Evolutionary conservation across 2,329 filamentous ascomycete genomes (phyloP), one percentile per base, ranked within the genome.

Genomic region (Monosporascus sp.): DNA sequence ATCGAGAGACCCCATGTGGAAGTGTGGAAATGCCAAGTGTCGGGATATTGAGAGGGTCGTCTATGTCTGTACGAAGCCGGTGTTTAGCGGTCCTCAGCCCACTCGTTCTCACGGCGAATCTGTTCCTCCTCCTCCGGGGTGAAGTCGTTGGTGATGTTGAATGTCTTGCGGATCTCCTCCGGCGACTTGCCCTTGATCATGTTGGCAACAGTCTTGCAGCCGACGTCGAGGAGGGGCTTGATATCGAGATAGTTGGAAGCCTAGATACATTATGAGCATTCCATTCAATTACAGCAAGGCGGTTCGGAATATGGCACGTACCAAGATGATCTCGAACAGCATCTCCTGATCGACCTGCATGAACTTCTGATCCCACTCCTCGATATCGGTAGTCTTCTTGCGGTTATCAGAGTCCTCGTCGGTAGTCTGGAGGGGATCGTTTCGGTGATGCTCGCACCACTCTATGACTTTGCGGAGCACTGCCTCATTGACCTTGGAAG

Each of bases 171-270:
- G 66, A 99, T 99, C 79, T 99, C 94, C 72, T 99, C 94, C 3
- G 94, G 94, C 0, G 91, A 96, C 82, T 99, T 99, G 77, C 94
- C 94, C 88, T 99, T 99, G 81, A 99, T 99, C 94, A 99, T 99
- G 77, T 99, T 99, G 58, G 94, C 94, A 17, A 99, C 94, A 0
- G 94, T 99, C 84, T 99, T 99, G 85, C 94, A 99, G 58, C 94
- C 94, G 56, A 97, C 93, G 61, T 99, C 94, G 27, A 99, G 87
- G 1, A 99, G 88, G 1, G 91, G 88, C 83, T 97, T 99, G 79
- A 99, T 99, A 64, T 99, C 94, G 56, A 99, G 87, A 73, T 97
- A 99, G 81, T 99, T 99, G 66, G 93, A 91, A 3, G 94, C 94
- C 90, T 94, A 61, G 50, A 50, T 44, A 49, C 19, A 40, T 17